Evolutionary conservation across 1,284 basidiomycete genomes (phyloP), one percentile per base, ranked within the genome.

Genomic region (Ganoderma boninense): DNA sequence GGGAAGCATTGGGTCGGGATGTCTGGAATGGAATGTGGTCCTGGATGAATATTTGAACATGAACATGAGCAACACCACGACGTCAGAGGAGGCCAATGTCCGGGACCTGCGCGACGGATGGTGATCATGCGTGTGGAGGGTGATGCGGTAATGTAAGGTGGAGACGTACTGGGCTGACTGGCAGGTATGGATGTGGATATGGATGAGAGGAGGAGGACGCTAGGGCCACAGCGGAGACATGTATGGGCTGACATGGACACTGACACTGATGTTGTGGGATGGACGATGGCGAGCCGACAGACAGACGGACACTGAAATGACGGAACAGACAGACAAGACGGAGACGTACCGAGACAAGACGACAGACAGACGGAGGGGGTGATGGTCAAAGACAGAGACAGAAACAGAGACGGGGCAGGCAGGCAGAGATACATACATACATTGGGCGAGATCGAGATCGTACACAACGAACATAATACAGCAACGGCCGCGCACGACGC

Each of bases 391-490:
- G 40, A 49, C 23, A 59, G 40, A 66, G 20, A 11, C 42, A 14
- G 26, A 52, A 46, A 49, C 32, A 38, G 32, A 54, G 49, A 42
- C 8, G 20, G 29, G 38, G 38, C 38, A 32, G 29, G 29, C 29
- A 40, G 7, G 14, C 46, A 16, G 20, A 65, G 54, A 65, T 59
- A 65, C 38, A 65, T 65, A 65, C 38, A 65, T 65, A 57, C 49
- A 49, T 52, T 54, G 42, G 43, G 44, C 14, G 40, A 40, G 40
- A 62, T 62, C 14, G 40, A 40, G 40, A 62, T 62, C 23, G 32
- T 64, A 64, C 62, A 52, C 38, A 10, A 38, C 10, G 38, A 8
- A 38, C 29, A 64, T 64, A 49, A 64, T 52, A 64, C 62, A 64
- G 46, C 62, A 64, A 29, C 23, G 42, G 29, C 62, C 62, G 7